Evolutionary conservation across 2,329 filamentous ascomycete genomes (phyloP), one percentile per base, ranked within the genome.

Genomic region (Xylariaceae sp.): DNA sequence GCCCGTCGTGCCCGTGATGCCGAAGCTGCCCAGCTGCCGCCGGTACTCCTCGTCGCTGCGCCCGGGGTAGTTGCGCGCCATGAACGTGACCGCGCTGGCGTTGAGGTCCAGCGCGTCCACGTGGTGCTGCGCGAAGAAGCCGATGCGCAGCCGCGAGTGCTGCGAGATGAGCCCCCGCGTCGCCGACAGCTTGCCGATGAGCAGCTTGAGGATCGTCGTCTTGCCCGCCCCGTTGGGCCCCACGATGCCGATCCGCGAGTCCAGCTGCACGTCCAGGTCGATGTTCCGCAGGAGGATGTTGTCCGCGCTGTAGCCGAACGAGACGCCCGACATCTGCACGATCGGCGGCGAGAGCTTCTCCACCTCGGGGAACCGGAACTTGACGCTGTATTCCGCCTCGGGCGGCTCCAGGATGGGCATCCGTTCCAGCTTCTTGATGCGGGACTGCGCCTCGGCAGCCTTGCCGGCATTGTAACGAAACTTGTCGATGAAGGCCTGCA

Each of bases 381-480:
- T 85, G 39, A 98, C 92, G 34, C 77, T 87, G 70, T 98, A 98
- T 60, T 94, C 90, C 39, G 80, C 78, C 66, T 98, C 92, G 5
- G 92, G 93, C 1, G 89, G 59, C 51, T 94, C 83, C 33, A 98
- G 73, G 2, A 94, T 68, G 2, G 93, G 92, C 86, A 98, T 95
- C 55, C 84, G 87, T 61, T 98, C 93, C 42, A 98, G 70, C 59
- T 98, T 98, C 74, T 98, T 98, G 75, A 98, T 96, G 53, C 92
- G 81, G 1, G 90, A 96, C 57, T 98, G 92, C 2, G 92, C 92
- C 68, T 98, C 92, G 7, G 90, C 94, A 1, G 92, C 95, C 62
- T 98, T 98, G 53, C 90, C 92, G 18, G 92, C 92, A 57, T 98
- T 98, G 73, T 98, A 98, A 33, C 92, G 80, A 73, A 98, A 98